Evolutionary conservation across 2,329 filamentous ascomycete species (phyloP).

Genomic region (Pseudocercospora crystallina): DNA sequence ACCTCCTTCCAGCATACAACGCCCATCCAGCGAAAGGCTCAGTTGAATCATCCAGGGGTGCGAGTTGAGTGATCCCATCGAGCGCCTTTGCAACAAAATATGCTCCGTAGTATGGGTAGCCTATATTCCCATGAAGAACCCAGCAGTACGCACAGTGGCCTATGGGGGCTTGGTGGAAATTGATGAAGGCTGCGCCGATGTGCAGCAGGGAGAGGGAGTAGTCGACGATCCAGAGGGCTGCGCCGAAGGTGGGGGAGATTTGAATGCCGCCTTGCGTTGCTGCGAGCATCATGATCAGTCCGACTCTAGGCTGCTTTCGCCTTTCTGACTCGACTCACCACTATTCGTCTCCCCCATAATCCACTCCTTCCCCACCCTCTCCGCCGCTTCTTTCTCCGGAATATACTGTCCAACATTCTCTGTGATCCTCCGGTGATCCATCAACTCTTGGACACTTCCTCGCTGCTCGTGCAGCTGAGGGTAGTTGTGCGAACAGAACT

Average conservation of each 20-base stretch:
- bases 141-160: slow-evolving; percentile 54
- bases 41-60: slow-evolving; percentile 50
- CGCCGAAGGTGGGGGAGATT: slow-evolving; percentile 50
- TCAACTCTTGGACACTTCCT: slow-evolving; percentile 40
- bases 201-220: slow-evolving; percentile 29
- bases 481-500: slow-evolving; percentile 46
- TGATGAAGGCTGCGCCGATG: slow-evolving; percentile 23
- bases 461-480: too few species aligned
- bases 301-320: too few species aligned
- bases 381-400: slow-evolving; percentile 43
- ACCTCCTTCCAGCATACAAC: slow-evolving; percentile 1
- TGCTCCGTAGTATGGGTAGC: slow-evolving; percentile 55
- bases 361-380: slow-evolving; percentile 44
- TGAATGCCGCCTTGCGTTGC: slow-evolving; percentile 38
- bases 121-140: slow-evolving; percentile 51
- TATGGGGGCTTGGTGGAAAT: slow-evolving; percentile 55
- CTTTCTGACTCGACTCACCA: too few species aligned
- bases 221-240: slow-evolving; percentile 54
- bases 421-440: slow-evolving; percentile 47
- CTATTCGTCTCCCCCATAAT: slow-evolving; percentile 54
- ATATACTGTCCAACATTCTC: slow-evolving; percentile 43
- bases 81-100: slow-evolving; percentile 50
- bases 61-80: slow-evolving; percentile 45
- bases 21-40: slow-evolving; percentile 40
- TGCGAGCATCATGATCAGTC: too few species aligned